A percentile compares a stretch with the other conserved stretches of the same genome.
Conservation (phyloP, 495 filamentous ascomycete species). For the Pseudevernia furfuracea region DNA sequence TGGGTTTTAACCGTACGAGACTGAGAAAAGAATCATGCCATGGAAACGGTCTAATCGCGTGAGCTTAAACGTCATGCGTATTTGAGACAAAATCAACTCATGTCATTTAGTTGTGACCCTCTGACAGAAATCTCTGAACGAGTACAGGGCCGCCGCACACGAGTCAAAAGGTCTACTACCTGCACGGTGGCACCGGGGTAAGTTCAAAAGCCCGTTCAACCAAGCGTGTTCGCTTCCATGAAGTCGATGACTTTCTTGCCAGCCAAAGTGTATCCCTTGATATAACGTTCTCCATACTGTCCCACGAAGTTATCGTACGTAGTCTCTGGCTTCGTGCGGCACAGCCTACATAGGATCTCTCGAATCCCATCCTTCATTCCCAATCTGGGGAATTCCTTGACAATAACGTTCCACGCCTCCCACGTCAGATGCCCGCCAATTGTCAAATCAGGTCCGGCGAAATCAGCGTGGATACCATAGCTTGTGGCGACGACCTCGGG, state of each 20-base stretch:
- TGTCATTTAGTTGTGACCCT: neutral
- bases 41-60: neutral
- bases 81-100: neutral
- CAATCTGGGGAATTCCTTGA: constrained; percentile 32
- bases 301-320: constrained; percentile 44
- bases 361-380: constrained; percentile 34
- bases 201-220: neutral
- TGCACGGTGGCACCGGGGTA: neutral
- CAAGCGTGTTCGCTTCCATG: neutral
- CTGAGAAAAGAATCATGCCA: neutral
- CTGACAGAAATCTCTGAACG: neutral
- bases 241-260: neutral
- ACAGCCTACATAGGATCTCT: constrained; percentile 38
- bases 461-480: constrained; percentile 43
- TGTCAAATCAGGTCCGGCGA: constrained; percentile 33
- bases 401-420: constrained; percentile 33
- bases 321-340: constrained; percentile 39
- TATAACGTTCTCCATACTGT: constrained; percentile 32
- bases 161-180: neutral
- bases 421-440: constrained; percentile 28
- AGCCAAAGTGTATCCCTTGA: constrained; percentile 20
- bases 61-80: neutral
- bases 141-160: neutral
- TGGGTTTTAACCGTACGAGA: neutral
- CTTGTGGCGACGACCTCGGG: constrained; percentile 36